These are phyloP conservation scores for Alternaria consortialis DNA, from an alignment of 2,329 filamentous ascomycete genomes.

Conservation along the genomic window DNA sequence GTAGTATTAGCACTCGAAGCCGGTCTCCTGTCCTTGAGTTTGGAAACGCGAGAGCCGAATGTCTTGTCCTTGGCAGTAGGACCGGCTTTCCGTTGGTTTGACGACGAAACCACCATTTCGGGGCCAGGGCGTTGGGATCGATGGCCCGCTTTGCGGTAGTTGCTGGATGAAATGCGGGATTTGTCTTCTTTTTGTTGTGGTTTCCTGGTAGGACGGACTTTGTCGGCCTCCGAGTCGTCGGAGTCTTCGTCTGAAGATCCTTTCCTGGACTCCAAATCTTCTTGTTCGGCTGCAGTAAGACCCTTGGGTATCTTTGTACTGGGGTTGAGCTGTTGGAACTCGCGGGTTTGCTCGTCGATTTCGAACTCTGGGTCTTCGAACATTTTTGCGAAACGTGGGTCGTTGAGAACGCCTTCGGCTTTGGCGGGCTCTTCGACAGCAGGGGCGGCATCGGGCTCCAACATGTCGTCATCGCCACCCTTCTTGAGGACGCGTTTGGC, in stretches of 20 bases:
- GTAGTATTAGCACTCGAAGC: conserved; percentile 24
- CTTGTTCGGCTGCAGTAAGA: conserved; percentile 68
- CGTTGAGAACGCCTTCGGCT: conserved; percentile 69
- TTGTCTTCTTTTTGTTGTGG: conserved; percentile 41
- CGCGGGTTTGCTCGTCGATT: conserved; percentile 86
- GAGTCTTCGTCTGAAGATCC: conserved; percentile 48
- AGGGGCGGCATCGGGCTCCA: conserved; percentile 38
- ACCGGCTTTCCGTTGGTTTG: conserved; percentile 44
- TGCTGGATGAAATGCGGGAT: conserved; percentile 68
- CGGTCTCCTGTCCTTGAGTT: conserved; percentile 43
- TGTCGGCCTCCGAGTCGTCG: conserved; percentile 25
- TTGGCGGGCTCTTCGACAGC: conserved; percentile 57
- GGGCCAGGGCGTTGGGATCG: conserved; percentile 48
- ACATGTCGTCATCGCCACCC: conserved; percentile 63
- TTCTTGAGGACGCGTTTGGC: conserved; percentile 64
- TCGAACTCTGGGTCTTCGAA: conserved; percentile 94
- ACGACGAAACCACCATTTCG: conserved; percentile 66
- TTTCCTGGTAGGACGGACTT: conserved; percentile 34
- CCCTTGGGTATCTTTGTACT: conserved; percentile 71
- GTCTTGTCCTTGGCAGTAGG: conserved; percentile 59
- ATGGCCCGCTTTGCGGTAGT: conserved; percentile 67
- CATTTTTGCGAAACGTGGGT: conserved; percentile 84
- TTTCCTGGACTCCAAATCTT: conserved; percentile 59
- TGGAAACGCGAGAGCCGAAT: conserved; percentile 65
- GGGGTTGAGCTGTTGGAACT: conserved; percentile 89